These are phyloP conservation scores for Suillus brevipes DNA, from an alignment of 768 basidiomycete species.

Conservation along the genomic window DNA sequence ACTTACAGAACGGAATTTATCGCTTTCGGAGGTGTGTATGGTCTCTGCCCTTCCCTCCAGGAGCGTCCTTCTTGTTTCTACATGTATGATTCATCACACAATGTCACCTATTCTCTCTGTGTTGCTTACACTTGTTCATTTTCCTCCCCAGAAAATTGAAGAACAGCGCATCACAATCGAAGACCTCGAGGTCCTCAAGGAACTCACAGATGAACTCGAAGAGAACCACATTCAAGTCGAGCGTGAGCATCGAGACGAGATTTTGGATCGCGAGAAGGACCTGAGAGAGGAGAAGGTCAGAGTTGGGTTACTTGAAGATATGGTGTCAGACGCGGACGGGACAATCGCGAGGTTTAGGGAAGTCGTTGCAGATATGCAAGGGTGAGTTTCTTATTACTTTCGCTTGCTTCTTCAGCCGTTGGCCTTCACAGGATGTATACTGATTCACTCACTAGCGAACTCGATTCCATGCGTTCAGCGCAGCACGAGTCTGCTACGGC, in stretches of 20 bases:
- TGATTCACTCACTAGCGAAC: constrained; percentile 56
- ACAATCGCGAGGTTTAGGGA: constrained; percentile 95
- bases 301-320: constrained; percentile 57
- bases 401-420: constrained; percentile 15
- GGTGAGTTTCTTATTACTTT: constrained; percentile 40
- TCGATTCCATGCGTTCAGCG: constrained; percentile 78
- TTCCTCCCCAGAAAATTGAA: constrained; percentile 78
- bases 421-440: not conserved
- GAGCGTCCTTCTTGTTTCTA: not conserved
- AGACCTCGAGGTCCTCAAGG: constrained; percentile 93
- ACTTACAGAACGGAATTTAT: constrained; percentile 90
- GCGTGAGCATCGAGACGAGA: constrained; percentile 84
- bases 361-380: constrained; percentile 80
- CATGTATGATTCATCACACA: not conserved
- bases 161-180: constrained; percentile 96
- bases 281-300: constrained; percentile 5
- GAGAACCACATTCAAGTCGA: constrained; percentile 95
- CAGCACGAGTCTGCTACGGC: constrained; percentile 82
- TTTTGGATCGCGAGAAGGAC: constrained; percentile 30
- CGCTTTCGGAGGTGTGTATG: constrained; percentile 76
- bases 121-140: not conserved
- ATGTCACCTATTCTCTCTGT: not conserved
- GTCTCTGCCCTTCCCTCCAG: not conserved
- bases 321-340: constrained; percentile 79
- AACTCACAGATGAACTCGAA: constrained; percentile 95